Evolutionary conservation across 2,329 filamentous ascomycete genomes (phyloP).

Genomic region (Colletotrichum lini): DNA sequence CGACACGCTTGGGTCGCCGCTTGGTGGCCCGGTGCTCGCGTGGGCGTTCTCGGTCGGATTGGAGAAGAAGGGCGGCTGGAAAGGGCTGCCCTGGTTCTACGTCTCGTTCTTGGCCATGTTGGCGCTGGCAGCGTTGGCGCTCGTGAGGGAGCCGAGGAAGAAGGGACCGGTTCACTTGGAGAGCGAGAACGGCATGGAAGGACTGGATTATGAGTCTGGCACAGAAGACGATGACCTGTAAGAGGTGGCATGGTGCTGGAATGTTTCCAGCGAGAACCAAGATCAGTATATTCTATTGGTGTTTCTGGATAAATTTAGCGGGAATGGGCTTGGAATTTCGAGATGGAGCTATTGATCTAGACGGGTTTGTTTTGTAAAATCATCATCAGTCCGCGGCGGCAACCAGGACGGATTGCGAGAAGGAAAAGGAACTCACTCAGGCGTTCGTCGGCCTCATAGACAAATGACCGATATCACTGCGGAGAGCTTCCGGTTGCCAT

Average conservation of each 20-base stretch:
- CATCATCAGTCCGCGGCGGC: not conserved
- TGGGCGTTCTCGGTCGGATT: constrained; percentile 56
- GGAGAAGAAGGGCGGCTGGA: constrained; percentile 53
- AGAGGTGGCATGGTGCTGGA: too few relatives aligned
- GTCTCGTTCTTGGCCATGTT: constrained; percentile 50
- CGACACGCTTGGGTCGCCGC: constrained; percentile 56
- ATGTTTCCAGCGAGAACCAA: not conserved
- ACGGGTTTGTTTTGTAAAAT: not conserved
- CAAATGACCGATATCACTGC: not conserved
- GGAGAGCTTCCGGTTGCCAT: constrained; percentile 4
- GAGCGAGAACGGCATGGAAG: not conserved
- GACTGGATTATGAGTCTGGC: constrained; percentile 22
- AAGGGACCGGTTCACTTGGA: constrained; percentile 28
- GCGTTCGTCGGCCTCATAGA: not conserved
- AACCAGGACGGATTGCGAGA: not conserved
- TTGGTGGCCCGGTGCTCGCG: constrained; percentile 58
- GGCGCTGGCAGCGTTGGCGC: constrained; percentile 48
- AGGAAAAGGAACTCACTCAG: too few relatives aligned
- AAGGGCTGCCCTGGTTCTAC: constrained; percentile 59
- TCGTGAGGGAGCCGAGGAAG: constrained; percentile 53
- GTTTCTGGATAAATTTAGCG: not conserved
- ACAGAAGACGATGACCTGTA: constrained; percentile 30
- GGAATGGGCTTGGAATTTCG: not conserved
- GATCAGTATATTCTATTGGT: not conserved
- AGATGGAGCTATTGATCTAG: not conserved